phyloP scores from a whole-genome alignment of 306 rosid species.

The Cucumis melo region DNA sequence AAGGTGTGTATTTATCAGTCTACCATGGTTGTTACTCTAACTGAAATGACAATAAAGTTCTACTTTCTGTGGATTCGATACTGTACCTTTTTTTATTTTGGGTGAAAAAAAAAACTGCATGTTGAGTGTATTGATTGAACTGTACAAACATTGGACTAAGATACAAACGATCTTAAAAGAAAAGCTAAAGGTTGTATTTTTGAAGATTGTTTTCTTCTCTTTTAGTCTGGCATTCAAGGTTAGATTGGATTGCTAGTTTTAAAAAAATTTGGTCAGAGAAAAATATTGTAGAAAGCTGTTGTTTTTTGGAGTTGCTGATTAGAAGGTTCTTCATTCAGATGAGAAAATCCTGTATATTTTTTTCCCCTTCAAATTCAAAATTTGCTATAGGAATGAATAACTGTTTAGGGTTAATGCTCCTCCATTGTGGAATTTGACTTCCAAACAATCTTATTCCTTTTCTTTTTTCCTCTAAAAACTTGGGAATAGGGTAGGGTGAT shows the following conservation, averaged over 20 bases:
- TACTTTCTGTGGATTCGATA: not conserved
- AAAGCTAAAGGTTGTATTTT: not conserved
- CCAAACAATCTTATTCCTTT: not conserved
- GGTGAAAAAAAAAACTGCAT: not conserved
- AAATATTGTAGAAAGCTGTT: not conserved
- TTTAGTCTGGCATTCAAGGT: not conserved
- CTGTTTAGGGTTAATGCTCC: not conserved
- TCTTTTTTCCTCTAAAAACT: no score
- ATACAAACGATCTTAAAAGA: not conserved
- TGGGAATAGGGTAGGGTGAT: not conserved
- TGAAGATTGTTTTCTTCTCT: not conserved
- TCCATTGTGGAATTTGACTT: not conserved
- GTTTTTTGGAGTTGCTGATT: not conserved
- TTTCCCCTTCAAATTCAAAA: not conserved
- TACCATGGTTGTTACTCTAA: not conserved
- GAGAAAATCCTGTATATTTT: not conserved
- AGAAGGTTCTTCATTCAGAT: not conserved
- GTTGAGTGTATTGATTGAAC: not conserved
- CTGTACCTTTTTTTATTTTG: not conserved
- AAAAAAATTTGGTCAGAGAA: not conserved
- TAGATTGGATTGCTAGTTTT: not conserved
- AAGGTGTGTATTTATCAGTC: not conserved
- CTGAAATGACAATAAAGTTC: not conserved
- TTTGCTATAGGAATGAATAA: not conserved
- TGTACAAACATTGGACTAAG: not conserved